Evolutionary conservation across 768 basidiomycete species (phyloP).

Genomic region (Paxillus ammoniavirescens): DNA sequence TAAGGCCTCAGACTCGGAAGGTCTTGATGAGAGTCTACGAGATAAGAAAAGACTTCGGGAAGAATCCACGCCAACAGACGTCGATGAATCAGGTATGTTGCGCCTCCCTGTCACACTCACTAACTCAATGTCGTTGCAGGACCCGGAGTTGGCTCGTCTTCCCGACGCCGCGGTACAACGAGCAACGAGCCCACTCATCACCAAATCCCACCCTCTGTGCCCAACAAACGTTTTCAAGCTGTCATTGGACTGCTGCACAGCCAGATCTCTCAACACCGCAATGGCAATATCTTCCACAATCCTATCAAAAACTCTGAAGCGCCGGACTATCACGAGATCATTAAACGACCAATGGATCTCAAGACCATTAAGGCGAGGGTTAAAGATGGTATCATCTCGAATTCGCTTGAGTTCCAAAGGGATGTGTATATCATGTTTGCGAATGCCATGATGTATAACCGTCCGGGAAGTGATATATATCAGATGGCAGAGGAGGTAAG

Average conservation of each 20-base stretch:
- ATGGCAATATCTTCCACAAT: slow-evolving; percentile 87
- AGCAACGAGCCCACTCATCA: slow-evolving; percentile 15
- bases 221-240: slow-evolving; percentile 74
- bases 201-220: slow-evolving; percentile 23
- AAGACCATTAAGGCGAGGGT: slow-evolving; percentile 88
- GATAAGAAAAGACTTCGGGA: slow-evolving; percentile 30
- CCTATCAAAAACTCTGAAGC: slow-evolving; percentile 89
- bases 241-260: slow-evolving; percentile 80
- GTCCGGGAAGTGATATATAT: slow-evolving; percentile 81
- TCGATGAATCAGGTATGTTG: slow-evolving; percentile 45
- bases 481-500: slow-evolving; percentile 90
- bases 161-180: slow-evolving; percentile 17
- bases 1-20: slow-evolving; percentile 23
- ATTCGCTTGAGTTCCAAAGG: slow-evolving; percentile 83
- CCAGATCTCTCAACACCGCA: slow-evolving; percentile 80
- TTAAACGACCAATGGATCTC: slow-evolving; percentile 93
- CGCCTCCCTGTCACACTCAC: too few relatives aligned
- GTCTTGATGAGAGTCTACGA: slow-evolving; percentile 19
- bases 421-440: slow-evolving; percentile 94
- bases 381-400: slow-evolving; percentile 78
- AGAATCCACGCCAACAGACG: slow-evolving; percentile 20
- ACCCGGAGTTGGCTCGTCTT: slow-evolving; percentile 7
- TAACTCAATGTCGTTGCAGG: slow-evolving; percentile 1
- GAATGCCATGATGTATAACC: slow-evolving; percentile 97
- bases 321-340: slow-evolving; percentile 88